Conservation (phyloP, 73 alveolate species). For the Loxodes magnus region DNA sequence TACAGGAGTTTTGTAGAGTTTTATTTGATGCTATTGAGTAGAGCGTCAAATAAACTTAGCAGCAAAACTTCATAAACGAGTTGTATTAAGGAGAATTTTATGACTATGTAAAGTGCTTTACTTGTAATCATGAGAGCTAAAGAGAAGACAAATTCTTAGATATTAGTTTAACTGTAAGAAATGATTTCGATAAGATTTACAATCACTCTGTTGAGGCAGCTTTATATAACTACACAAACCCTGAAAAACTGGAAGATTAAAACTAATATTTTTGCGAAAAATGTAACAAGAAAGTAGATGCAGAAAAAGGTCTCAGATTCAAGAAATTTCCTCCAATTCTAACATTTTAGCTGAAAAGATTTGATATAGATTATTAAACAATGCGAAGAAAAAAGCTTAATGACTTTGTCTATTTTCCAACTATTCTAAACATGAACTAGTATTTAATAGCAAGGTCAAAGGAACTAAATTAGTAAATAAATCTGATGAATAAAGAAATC, state of each 20-base stretch:
- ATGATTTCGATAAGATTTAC: constrained; percentile 64
- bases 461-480: not conserved
- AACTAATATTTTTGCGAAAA: constrained; percentile 74
- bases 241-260: constrained; percentile 64
- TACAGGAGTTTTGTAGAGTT: constrained; percentile 80
- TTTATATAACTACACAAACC: constrained; percentile 69
- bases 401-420: constrained; percentile 63
- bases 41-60: constrained; percentile 38
- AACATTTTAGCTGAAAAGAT: constrained; percentile 64
- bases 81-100: constrained; percentile 67
- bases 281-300: constrained; percentile 81
- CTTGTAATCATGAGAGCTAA: constrained; percentile 65
- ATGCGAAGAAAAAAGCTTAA: constrained; percentile 55
- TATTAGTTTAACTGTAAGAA: constrained; percentile 71
- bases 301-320: constrained; percentile 71
- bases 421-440: constrained; percentile 42
- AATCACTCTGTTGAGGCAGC: constrained; percentile 82
- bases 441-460: constrained; percentile 17
- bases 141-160: constrained; percentile 57
- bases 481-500: not conserved
- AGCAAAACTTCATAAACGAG: constrained; percentile 41
- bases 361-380: constrained; percentile 67
- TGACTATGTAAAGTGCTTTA: constrained; percentile 67
- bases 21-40: constrained; percentile 88
- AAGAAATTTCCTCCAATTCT: constrained; percentile 58